A percentile compares a stretch with the other conserved stretches of the same genome.
Conservation (phyloP, 345 rosid genomes). For the Rhizophora apiculata region DNA sequence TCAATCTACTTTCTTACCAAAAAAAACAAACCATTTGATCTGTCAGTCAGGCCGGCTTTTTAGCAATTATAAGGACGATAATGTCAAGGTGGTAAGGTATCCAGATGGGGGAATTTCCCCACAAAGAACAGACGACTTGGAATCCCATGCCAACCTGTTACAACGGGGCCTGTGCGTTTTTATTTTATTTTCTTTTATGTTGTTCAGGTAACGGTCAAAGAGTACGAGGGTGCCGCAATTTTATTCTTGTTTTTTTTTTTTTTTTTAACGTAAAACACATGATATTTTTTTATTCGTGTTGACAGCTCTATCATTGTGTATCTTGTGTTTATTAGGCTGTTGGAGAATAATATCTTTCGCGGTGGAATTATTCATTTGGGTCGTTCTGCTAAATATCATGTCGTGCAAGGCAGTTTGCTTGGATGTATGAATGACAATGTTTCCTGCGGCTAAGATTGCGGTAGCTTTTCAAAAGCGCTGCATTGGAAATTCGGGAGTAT, state of each 20-base stretch:
- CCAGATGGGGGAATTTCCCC: no score
- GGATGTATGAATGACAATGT: neutral
- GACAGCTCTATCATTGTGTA: constrained; percentile 22
- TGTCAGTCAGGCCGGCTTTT: neutral
- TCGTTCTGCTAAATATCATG: neutral
- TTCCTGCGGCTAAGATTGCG: no score
- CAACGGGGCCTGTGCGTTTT: constrained; percentile 6
- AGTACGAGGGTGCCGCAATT: neutral
- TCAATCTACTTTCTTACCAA: no score
- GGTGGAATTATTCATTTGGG: neutral
- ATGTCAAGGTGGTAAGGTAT: no score
- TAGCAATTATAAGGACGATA: no score
- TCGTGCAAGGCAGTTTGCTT: neutral
- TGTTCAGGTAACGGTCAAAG: neutral
- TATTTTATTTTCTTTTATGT: neutral
- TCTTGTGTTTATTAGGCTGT: neutral
- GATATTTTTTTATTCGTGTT: constrained; percentile 19
- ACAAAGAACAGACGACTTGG: neutral
- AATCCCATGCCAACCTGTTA: constrained; percentile 27
- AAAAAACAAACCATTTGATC: no score
- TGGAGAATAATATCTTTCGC: constrained; percentile 11
- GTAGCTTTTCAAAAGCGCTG: no score
- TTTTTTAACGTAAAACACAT: no score
- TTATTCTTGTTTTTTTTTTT: no score
- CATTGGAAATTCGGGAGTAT: no score